Evolutionary conservation across 176 grass and related monocot species (phyloP).

Genomic region (Tillandsia leiboldiana): DNA sequence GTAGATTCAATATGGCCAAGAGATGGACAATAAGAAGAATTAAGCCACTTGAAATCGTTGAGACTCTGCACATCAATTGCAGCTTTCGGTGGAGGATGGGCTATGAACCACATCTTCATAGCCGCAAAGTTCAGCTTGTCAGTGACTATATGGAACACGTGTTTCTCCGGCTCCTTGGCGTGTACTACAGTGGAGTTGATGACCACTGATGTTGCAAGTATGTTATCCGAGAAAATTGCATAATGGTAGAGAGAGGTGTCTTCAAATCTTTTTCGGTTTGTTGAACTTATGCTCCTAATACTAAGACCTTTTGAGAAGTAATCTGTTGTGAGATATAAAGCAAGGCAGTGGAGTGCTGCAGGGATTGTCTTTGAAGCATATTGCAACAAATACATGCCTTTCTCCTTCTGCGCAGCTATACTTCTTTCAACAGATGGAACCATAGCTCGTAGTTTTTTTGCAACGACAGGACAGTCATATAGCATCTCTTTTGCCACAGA

Average conservation of each 20-base stretch:
- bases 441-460: not conserved
- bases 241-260: not conserved
- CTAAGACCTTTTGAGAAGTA: not conserved
- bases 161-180: not conserved
- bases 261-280: not conserved
- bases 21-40: not conserved
- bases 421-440: not conserved
- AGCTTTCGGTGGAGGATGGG: not conserved
- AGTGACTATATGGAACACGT: too few relatives aligned
- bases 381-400: not conserved
- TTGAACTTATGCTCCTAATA: not conserved
- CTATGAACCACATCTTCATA: not conserved
- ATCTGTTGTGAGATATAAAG: not conserved
- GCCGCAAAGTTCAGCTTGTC: conserved; percentile 2
- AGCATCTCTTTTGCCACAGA: not conserved
- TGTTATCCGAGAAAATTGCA: not conserved
- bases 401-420: not conserved
- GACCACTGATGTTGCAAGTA: not conserved
- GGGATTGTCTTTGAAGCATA: not conserved
- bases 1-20: not conserved
- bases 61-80: not conserved
- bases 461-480: not conserved
- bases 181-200: not conserved
- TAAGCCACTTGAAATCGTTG: not conserved
- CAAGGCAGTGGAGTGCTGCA: not conserved